These are phyloP conservation scores for Amaranthus palmeri DNA, from an alignment of 148 eudicot genomes.

Conservation along the genomic window DNA sequence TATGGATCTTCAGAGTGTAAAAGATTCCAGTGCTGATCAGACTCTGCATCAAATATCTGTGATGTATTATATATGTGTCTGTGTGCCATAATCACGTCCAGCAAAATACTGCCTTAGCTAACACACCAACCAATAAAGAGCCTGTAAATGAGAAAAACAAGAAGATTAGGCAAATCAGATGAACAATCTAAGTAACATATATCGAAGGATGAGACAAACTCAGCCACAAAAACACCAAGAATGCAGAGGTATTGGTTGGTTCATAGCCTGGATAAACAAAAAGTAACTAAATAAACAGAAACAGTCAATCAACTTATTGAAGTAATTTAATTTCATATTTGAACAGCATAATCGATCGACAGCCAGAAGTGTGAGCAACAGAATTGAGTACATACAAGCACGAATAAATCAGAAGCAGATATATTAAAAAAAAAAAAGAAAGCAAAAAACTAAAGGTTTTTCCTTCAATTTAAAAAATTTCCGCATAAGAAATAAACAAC, in stretches of 20 bases:
- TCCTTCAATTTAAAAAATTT: too few relatives aligned
- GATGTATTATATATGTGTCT: conserved; percentile 45
- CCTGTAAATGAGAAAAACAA: conserved; percentile 31
- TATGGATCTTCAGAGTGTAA: conserved; percentile 51
- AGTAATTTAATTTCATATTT: too few relatives aligned
- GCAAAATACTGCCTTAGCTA: conserved; percentile 1
- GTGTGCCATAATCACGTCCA: conserved; percentile 52
- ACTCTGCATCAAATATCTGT: conserved; percentile 51
- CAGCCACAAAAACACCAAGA: neutral
- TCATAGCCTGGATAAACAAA: neutral
- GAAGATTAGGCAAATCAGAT: conserved; percentile 1
- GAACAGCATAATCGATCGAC: too few relatives aligned
- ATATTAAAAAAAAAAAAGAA: too few relatives aligned
- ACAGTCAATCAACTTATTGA: too few relatives aligned
- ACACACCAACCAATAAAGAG: conserved; percentile 8
- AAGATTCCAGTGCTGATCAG: conserved; percentile 62
- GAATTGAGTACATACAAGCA: too few relatives aligned
- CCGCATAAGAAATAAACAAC: too few relatives aligned
- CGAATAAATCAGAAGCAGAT: too few relatives aligned
- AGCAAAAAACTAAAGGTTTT: too few relatives aligned
- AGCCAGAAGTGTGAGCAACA: too few relatives aligned
- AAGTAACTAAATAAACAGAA: neutral
- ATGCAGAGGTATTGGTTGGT: too few relatives aligned
- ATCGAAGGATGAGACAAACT: neutral
- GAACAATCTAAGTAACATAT: neutral